These are phyloP conservation scores for Pythium dissimile DNA, from an alignment of 352 stramenopile genomes.

Conservation along the genomic window DNA sequence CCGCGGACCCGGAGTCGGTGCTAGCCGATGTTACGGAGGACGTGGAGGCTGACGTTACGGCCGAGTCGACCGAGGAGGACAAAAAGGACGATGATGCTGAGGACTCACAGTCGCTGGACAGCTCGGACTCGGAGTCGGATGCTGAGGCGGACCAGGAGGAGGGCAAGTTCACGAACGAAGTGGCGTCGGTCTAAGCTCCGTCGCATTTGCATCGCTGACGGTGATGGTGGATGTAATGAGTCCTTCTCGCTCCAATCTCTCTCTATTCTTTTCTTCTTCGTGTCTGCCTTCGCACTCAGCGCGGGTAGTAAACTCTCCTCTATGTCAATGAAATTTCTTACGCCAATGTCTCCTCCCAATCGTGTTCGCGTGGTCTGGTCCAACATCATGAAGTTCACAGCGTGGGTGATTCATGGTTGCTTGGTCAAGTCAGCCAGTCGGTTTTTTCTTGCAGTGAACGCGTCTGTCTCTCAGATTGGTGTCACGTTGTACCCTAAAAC, in stretches of 20 bases:
- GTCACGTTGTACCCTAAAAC: background rate
- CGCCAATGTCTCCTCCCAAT: too few relatives aligned
- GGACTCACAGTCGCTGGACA: slow-evolving; percentile 35
- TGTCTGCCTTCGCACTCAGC: slow-evolving; percentile 9
- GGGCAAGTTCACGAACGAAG: slow-evolving; percentile 55
- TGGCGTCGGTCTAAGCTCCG: slow-evolving; percentile 27
- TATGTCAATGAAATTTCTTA: too few relatives aligned
- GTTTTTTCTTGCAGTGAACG: too few relatives aligned
- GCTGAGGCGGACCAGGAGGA: slow-evolving; percentile 46
- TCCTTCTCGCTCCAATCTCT: slow-evolving; percentile 9
- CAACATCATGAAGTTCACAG: too few relatives aligned
- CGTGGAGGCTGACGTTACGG: slow-evolving; percentile 67
- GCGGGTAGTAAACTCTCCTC: too few relatives aligned
- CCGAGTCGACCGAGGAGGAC: slow-evolving; percentile 22
- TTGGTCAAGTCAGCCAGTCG: background rate
- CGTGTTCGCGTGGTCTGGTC: too few relatives aligned
- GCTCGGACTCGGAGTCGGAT: slow-evolving; percentile 49
- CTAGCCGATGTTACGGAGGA: slow-evolving; percentile 40
- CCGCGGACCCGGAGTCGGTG: slow-evolving; percentile 33
- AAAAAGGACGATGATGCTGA: slow-evolving; percentile 33
- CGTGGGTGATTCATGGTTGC: too few relatives aligned
- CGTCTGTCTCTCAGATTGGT: slow-evolving; percentile 4
- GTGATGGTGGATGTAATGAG: slow-evolving; percentile 33
- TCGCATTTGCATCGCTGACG: slow-evolving; percentile 4
- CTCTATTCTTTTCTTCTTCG: slow-evolving; percentile 15